Base-by-base conservation (phyloP, 176 grass and related monocot genomes). In the Avena atlantica region DNA sequence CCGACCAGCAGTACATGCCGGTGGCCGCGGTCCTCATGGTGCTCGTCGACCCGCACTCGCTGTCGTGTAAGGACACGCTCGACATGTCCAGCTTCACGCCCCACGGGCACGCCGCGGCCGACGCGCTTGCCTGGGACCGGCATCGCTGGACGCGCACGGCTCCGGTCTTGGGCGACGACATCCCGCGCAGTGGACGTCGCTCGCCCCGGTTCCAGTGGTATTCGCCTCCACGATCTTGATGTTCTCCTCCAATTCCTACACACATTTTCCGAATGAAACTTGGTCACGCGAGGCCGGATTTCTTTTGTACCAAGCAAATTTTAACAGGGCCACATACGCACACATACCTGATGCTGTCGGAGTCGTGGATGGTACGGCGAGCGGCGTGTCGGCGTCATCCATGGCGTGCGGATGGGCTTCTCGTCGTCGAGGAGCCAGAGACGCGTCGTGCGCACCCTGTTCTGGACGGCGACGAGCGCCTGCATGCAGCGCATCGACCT, bases 401-500 rank as follows among this genome's bases (percentile, higher is more conserved):
- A 23, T 42, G 88, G 92, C 24, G 92, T 91, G 74, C 23, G 69
- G 25, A 70, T 0, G 16, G 72, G 81, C 84, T 80, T 81, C 0
- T 88, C 85, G 81, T 89, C 88, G 8, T 94, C 95, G 68, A 89
- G 85, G 48, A 84, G 75, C 3, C 81, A 86, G 16, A 89, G 81
- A 4, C 91, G 83, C 55, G 82, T 86, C 9, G 59, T 84, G 21
- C 86, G 89, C 3, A 90, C 84, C 55, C 93, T 58, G 40, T 86
- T 60, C 77, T 98, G 92, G 19, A 88, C 93, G 56, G 89, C 86
- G 73, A 96, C 89, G 61, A 98, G 82, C 63, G 90, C 96, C 76
- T 98, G 92, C 90, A 98, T 92, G 87, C 92, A 94, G 16, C 93
- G 93, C 7, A 96, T 88, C n/a, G n/a, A n/a, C n/a, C n/a, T n/a